Evolutionary conservation across 2,329 filamentous ascomycete genomes (phyloP).

Genomic region (Alternaria sp.): DNA sequence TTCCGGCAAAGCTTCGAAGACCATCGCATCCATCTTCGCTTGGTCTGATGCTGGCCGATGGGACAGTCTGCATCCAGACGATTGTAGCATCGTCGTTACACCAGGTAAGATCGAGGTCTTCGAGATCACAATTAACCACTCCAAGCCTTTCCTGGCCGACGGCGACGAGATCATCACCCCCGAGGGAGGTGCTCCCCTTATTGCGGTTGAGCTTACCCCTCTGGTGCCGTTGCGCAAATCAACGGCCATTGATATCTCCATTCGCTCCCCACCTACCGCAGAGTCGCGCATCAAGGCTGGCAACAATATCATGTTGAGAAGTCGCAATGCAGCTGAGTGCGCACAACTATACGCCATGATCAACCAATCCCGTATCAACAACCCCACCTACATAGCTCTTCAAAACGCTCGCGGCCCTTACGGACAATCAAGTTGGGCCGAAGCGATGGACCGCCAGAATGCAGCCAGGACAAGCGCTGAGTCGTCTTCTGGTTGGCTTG

Average conservation of each 20-base stretch:
- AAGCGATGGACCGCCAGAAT: constrained; percentile 62
- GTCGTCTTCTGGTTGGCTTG: constrained; percentile 58
- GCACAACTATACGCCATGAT: constrained; percentile 84
- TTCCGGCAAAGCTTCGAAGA: constrained; percentile 62
- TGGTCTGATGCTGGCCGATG: constrained; percentile 69
- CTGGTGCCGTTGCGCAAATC: constrained; percentile 89
- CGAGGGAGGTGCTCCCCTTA: constrained; percentile 58
- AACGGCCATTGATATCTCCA: constrained; percentile 91
- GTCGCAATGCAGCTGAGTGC: constrained; percentile 77
- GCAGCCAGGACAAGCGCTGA: constrained; percentile 51
- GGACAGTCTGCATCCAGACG: constrained; percentile 68
- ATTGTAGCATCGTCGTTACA: constrained; percentile 69
- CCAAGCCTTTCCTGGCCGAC: constrained; percentile 52
- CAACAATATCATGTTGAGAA: constrained; percentile 91
- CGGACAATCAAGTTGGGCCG: constrained; percentile 58
- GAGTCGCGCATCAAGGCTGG: constrained; percentile 73
- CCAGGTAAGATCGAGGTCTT: constrained; percentile 72
- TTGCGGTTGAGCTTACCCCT: constrained; percentile 86
- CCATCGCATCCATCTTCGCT: constrained; percentile 67
- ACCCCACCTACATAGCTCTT: constrained; percentile 84
- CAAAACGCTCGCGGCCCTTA: constrained; percentile 73
- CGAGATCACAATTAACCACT: constrained; percentile 61
- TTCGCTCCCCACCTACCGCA: constrained; percentile 81
- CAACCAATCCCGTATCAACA: constrained; percentile 88
- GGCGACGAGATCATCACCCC: constrained; percentile 52